phyloP scores from a whole-genome alignment of 2,329 filamentous ascomycete species.

The Botryosphaeria agaves region DNA sequence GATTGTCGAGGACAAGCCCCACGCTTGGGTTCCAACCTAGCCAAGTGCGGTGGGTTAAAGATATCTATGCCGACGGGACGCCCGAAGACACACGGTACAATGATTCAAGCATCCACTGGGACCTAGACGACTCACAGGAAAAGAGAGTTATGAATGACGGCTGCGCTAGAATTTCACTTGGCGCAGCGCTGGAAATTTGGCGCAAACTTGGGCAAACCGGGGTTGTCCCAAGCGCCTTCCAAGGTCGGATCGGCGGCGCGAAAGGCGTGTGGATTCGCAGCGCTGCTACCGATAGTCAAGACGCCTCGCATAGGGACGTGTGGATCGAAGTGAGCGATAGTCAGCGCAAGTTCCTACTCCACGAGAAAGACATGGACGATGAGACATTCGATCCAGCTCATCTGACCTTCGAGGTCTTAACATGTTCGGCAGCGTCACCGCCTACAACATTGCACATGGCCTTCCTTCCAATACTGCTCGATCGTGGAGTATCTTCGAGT shows the following conservation, averaged over 20 bases:
- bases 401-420: slow-evolving; percentile 48
- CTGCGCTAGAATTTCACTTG: slow-evolving; percentile 45
- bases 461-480: slow-evolving; percentile 49
- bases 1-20: slow-evolving; percentile 21
- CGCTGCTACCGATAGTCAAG: slow-evolving; percentile 23
- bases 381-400: slow-evolving; percentile 28
- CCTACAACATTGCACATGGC: slow-evolving; percentile 46
- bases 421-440: slow-evolving; percentile 26
- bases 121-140: slow-evolving; percentile 2
- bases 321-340: slow-evolving; percentile 52
- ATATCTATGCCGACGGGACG: slow-evolving; percentile 15
- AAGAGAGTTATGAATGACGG: slow-evolving; percentile 30
- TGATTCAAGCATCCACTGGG: slow-evolving; percentile 15
- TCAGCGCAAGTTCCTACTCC: slow-evolving; percentile 47
- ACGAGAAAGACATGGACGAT: slow-evolving; percentile 27
- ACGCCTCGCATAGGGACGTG: slow-evolving; percentile 21
- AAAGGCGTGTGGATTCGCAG: slow-evolving; percentile 63
- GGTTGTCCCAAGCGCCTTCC: slow-evolving; percentile 45
- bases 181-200: slow-evolving; percentile 37
- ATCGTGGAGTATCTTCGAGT: no score
- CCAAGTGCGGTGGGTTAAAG: slow-evolving; percentile 16
- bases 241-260: slow-evolving; percentile 52
- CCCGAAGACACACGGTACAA: slow-evolving; percentile 18
- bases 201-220: slow-evolving; percentile 28
- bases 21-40: slow-evolving; percentile 17